phyloP scores from a whole-genome alignment of 2,329 filamentous ascomycete genomes.

The Alternaria brassicicola region DNA sequence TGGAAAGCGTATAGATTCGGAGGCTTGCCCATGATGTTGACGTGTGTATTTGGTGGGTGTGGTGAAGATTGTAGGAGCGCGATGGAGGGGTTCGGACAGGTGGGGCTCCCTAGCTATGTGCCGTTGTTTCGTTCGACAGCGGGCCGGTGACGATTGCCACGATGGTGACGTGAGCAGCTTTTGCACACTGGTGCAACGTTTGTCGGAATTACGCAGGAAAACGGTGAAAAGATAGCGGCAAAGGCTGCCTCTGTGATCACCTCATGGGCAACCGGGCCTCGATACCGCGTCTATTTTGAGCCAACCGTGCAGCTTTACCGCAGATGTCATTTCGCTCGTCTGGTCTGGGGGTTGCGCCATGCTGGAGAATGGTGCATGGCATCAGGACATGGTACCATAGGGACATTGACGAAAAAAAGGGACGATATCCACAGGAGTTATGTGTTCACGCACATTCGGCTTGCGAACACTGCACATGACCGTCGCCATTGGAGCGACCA shows the following conservation, averaged over 20 bases:
- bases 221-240: not conserved
- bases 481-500: not conserved
- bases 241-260: constrained; percentile 7
- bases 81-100: constrained; percentile 20
- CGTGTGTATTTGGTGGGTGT: constrained; percentile 15
- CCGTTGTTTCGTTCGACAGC: constrained; percentile 16
- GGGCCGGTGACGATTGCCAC: constrained; percentile 18
- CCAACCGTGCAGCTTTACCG: constrained; percentile 17
- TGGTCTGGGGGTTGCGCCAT: constrained; percentile 13
- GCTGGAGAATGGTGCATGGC: not conserved
- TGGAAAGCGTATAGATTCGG: constrained; percentile 80
- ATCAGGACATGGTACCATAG: not conserved
- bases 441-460: constrained; percentile 1
- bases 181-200: constrained; percentile 3
- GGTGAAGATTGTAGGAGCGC: constrained; percentile 14
- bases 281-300: constrained; percentile 15
- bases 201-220: not conserved
- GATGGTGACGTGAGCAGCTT: constrained; percentile 23
- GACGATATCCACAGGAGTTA: not conserved
- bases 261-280: constrained; percentile 9
- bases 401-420: not conserved
- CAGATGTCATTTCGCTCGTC: constrained; percentile 9
- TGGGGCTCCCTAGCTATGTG: constrained; percentile 15
- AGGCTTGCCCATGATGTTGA: constrained; percentile 47
- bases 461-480: not conserved